Base-by-base conservation (phyloP, 306 rosid genomes). In the Hippophae tibetana region DNA sequence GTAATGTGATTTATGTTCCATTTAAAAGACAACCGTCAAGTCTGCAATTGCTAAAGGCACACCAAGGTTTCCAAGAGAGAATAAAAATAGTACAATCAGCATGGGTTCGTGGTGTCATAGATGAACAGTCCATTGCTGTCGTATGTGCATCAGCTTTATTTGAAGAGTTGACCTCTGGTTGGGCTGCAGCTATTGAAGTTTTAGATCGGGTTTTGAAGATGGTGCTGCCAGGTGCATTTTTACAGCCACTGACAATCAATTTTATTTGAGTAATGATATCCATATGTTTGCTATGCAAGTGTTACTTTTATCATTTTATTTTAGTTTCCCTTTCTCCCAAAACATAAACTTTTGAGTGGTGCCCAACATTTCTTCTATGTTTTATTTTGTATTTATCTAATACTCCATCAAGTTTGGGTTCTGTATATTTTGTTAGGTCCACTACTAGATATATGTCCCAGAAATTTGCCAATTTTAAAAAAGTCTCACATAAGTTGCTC, bases 31-130 rank as follows among this genome's bases (percentile, higher is more conserved):
- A 72, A 70, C 78, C 84, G 65, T 77, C 96, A 72, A 81, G 88
- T 79, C 43, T 87, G 73, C 95, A 81, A 64, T 65, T 85, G 69
- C 86, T 90, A 52, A 87, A 84, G 74, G 95, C 96, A 43, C 96
- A 64, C 70, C 98, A 87, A 69, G 98, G 98, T 55, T 90, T 90
- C 69, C 85, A 85, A 71, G 95, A 90, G 65, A 90, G 76, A 69
- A 53, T 80, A 64, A 81, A 84, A 77, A 78, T 74, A 38, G 81
- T 85, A 60, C 69, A 74, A 54, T 85, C 90, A 53, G 63, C 83
- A 23, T 90, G 96, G 98, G 72, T 73, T 42, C 83, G 42, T 70
- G 98, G 98, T 61, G 65, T 71, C 67, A 63, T 87, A 64, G 81
- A 83, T 81, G 98, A 90, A 55, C 83, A 77, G 38, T 83, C 98